Evolutionary conservation across 108 stramenopile genomes (phyloP).

Genomic region (Cyclotella distinguenda): DNA sequence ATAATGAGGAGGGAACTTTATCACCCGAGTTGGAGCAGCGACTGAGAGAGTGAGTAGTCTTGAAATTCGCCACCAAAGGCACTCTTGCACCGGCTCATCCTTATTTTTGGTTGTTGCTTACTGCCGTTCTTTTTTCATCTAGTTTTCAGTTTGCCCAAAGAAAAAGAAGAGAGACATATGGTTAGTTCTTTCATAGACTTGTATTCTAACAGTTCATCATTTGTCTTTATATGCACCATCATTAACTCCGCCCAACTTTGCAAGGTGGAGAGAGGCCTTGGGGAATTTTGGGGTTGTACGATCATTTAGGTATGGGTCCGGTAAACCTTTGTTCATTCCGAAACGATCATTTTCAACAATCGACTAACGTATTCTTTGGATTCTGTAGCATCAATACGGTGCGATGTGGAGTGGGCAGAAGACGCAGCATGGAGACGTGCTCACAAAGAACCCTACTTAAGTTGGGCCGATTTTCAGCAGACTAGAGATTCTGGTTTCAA

Average conservation of each 20-base stretch:
- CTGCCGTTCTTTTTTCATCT: neutral
- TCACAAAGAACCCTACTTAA: slow-evolving; percentile 65
- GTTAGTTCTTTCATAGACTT: slow-evolving; percentile 8
- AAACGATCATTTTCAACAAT: too few relatives aligned
- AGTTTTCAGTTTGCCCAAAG: slow-evolving; percentile 78
- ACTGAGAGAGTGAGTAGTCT: slow-evolving; percentile 50
- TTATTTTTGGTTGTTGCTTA: neutral
- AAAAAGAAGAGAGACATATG: slow-evolving; percentile 75
- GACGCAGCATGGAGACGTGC: slow-evolving; percentile 79
- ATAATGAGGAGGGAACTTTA: slow-evolving; percentile 6
- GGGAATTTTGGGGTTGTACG: slow-evolving; percentile 82
- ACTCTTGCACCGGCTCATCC: too few relatives aligned
- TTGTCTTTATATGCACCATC: neutral
- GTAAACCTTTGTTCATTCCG: too few relatives aligned
- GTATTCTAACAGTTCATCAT: neutral
- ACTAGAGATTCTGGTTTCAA: slow-evolving; percentile 54
- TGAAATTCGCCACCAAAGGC: too few relatives aligned
- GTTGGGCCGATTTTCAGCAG: slow-evolving; percentile 76
- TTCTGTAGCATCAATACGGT: slow-evolving; percentile 49
- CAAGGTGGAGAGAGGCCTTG: slow-evolving; percentile 46
- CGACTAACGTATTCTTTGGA: too few relatives aligned
- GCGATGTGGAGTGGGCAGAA: slow-evolving; percentile 87
- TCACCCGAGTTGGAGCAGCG: slow-evolving; percentile 56
- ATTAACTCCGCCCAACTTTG: neutral
- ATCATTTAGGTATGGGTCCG: slow-evolving; percentile 50